These are phyloP conservation scores for Mentha longifolia DNA, from an alignment of 257 asterid species.

Conservation along the genomic window DNA sequence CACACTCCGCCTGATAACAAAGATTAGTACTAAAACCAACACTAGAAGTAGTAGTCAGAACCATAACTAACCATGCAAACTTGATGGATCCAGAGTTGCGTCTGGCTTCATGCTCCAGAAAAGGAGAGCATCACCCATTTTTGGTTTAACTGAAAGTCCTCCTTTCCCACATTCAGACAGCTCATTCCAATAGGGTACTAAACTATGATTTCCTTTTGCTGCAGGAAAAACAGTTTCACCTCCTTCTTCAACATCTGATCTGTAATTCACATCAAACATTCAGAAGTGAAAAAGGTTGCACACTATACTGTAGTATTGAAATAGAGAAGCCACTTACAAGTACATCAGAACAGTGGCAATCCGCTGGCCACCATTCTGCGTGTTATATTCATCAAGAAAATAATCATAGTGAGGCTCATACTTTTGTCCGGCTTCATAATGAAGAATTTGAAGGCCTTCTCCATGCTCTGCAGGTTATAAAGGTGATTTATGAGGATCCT, in stretches of 20 bases:
- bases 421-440: slow-evolving; percentile 96
- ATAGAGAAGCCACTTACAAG: slow-evolving; percentile 64
- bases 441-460: slow-evolving; percentile 95
- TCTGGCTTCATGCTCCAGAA: slow-evolving; percentile 99
- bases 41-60: slow-evolving; percentile 26
- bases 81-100: slow-evolving; percentile 81
- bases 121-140: slow-evolving; percentile 93
- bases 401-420: slow-evolving; percentile 97
- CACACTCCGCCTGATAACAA: background rate
- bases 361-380: slow-evolving; percentile 95
- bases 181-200: slow-evolving; percentile 95
- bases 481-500: slow-evolving; percentile 28
- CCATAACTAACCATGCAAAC: slow-evolving; percentile 87
- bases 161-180: slow-evolving; percentile 93
- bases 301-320: slow-evolving; percentile 10
- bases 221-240: slow-evolving; percentile 98
- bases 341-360: slow-evolving; percentile 96
- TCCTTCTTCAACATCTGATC: slow-evolving; percentile 99
- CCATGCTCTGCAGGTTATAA: slow-evolving; percentile 73
- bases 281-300: slow-evolving; percentile 1
- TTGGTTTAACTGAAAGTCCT: slow-evolving; percentile 94
- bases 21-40: slow-evolving; percentile 14
- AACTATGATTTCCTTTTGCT: slow-evolving; percentile 81
- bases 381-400: slow-evolving; percentile 81
- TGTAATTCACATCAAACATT: slow-evolving; percentile 43